Base-by-base conservation (phyloP, 805 yeast species). In the Kluyveromyces siamensis region DNA sequence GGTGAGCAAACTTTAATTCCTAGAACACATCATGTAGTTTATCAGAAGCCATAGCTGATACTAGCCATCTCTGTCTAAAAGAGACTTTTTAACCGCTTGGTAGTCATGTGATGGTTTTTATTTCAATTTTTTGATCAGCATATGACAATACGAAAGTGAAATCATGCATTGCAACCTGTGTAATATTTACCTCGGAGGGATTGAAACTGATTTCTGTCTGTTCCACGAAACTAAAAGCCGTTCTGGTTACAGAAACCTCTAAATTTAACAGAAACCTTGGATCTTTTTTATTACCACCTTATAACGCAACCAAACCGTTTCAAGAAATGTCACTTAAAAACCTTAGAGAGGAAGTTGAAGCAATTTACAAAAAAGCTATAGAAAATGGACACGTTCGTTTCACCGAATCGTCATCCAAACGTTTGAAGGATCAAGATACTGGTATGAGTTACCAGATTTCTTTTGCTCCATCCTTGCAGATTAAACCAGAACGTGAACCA, bases 311-410 rank as follows among this genome's bases (percentile, higher is more conserved):
- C 25, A 21, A 21, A 21, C 35, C 14, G 11, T 10, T 30, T 13
- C 35, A 30, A 14, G 27, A 10, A 38, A 46, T 46, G 46, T 52
- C 75, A 6, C 76, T 79, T 19, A 63, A 57, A 1, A 60, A 73
- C 48, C 70, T 80, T 47, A 54, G 56, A 10, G 58, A 68, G 10
- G 48, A 55, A 13, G 61, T 79, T 39, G 49, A 62, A 8, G 53
- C 58, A 3, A 74, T 69, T 41, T 83, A 77, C 60, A 67, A 73
- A 1, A 58, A 60, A 8, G 91, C 89, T 0, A 55, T 73, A 2
- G 61, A 63, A 9, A 57, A 62, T 35, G 77, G 77, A 0, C 63
- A 72, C 37, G 67, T 85, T 39, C 60, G 72, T 27, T 81, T 77
- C 63, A 73, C 79, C 30, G 80, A 79, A 13, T 71, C 81, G 1